phyloP scores from a whole-genome alignment of 2,329 filamentous ascomycete genomes.

The Trichoderma guizhouense region DNA sequence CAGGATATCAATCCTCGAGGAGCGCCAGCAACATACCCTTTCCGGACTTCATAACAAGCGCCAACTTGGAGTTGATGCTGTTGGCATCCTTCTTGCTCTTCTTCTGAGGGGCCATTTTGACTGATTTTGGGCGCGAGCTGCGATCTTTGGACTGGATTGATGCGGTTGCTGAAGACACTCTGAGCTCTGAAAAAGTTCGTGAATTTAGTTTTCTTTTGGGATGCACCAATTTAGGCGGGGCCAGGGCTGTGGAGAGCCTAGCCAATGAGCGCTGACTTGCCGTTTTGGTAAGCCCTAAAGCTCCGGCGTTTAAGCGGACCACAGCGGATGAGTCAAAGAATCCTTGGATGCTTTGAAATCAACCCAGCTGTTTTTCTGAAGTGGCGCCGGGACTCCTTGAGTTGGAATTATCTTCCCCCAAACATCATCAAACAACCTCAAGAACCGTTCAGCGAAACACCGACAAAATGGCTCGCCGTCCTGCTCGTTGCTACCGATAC shows the following conservation, averaged over 20 bases:
- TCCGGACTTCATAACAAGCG: constrained; percentile 62
- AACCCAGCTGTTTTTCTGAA: constrained; percentile 34
- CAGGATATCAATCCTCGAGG: background rate
- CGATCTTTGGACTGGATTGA: constrained; percentile 29
- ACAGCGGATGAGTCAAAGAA: constrained; percentile 29
- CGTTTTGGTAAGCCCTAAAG: constrained; percentile 36
- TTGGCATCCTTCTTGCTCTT: constrained; percentile 81
- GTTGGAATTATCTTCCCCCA: constrained; percentile 31
- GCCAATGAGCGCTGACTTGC: constrained; percentile 29
- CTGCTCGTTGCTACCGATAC: constrained; percentile 99
- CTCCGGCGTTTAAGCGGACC: constrained; percentile 38
- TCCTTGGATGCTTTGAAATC: constrained; percentile 54
- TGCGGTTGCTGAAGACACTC: constrained; percentile 27
- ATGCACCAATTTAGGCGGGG: constrained; percentile 22
- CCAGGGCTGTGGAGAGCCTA: constrained; percentile 20
- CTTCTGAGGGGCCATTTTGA: constrained; percentile 68
- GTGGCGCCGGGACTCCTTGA: constrained; percentile 29
- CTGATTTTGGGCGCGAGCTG: constrained; percentile 35
- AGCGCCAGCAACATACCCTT: constrained; percentile 62
- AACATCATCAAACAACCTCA: constrained; percentile 34
- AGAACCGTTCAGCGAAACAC: constrained; percentile 44
- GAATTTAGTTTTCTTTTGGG: constrained; percentile 24
- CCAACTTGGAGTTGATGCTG: constrained; percentile 62
- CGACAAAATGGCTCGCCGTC: constrained; percentile 98
- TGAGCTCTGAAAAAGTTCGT: constrained; percentile 25